phyloP scores from a whole-genome alignment of 768 basidiomycete genomes.

The Lentinula edodes region DNA sequence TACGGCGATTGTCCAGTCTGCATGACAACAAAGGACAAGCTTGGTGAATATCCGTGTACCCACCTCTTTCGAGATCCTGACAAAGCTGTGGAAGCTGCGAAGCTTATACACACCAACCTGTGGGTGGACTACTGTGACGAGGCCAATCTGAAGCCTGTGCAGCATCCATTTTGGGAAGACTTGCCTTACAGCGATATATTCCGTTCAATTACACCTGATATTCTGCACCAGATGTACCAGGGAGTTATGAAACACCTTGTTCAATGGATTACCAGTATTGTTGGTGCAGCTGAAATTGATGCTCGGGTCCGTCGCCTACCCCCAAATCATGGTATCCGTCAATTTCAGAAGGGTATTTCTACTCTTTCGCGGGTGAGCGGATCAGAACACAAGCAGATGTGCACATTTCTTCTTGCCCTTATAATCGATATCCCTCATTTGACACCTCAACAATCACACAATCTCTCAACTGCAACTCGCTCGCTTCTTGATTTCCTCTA shows the following conservation, averaged over 20 bases:
- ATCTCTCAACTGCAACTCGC: too few relatives aligned
- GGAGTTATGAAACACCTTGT: conserved; percentile 7
- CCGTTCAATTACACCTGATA: conserved; percentile 15
- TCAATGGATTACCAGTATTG: too few relatives aligned
- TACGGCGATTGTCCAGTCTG: conserved; percentile 11
- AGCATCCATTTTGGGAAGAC: conserved; percentile 19
- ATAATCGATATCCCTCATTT: conserved; percentile 17
- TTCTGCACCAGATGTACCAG: conserved; percentile 22
- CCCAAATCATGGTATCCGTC: conserved; percentile 20
- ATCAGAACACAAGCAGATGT: conserved; percentile 20
- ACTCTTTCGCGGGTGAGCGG: conserved; percentile 20
- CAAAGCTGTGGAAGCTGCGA: neutral
- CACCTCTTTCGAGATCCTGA: too few relatives aligned
- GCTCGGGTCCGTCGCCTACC: too few relatives aligned
- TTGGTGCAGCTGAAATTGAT: too few relatives aligned
- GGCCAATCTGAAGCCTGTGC: conserved; percentile 16
- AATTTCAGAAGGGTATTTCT: conserved; percentile 24
- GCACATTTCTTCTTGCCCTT: conserved; percentile 15
- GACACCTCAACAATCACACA: too few relatives aligned
- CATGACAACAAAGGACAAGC: conserved; percentile 14
- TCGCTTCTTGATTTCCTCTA: conserved; percentile 33
- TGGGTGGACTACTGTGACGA: too few relatives aligned
- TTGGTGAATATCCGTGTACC: conserved; percentile 14
- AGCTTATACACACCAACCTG: too few relatives aligned
- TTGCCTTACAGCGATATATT: conserved; percentile 18